These are phyloP conservation scores for Jackrogersella multiformis DNA, from an alignment of 495 filamentous ascomycete genomes.

Conservation along the genomic window DNA sequence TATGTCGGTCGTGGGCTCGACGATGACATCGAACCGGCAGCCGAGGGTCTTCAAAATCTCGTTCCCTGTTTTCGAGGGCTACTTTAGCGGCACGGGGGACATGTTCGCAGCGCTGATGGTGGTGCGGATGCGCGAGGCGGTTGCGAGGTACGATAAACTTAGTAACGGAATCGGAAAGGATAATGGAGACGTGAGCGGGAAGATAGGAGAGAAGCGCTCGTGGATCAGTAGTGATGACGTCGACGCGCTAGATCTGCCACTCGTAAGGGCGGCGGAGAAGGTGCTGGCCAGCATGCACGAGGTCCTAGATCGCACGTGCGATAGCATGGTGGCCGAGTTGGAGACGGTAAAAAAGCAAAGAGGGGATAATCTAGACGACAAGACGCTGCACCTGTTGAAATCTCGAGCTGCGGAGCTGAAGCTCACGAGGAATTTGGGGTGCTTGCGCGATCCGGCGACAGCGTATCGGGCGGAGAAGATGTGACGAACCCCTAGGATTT, in stretches of 20 bases:
- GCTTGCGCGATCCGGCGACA: constrained; percentile 69
- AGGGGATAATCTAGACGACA: constrained; percentile 60
- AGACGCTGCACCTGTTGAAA: constrained; percentile 69
- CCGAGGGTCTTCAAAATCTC: constrained; percentile 84
- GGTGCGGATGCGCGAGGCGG: constrained; percentile 87
- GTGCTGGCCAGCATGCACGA: constrained; percentile 94
- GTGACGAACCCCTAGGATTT: constrained; percentile 21
- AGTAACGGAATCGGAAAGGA: not conserved
- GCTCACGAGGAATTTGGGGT: constrained; percentile 74
- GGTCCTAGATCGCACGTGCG: constrained; percentile 79
- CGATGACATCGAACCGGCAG: constrained; percentile 66
- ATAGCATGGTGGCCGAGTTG: constrained; percentile 60
- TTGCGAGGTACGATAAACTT: constrained; percentile 41
- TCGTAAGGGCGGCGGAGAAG: constrained; percentile 83
- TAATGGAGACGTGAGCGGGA: constrained; percentile 44
- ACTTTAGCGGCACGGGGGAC: constrained; percentile 95
- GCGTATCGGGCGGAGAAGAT: constrained; percentile 66
- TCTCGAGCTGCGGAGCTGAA: constrained; percentile 84
- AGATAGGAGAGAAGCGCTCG: constrained; percentile 60
- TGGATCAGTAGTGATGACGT: constrained; percentile 79
- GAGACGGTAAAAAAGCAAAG: constrained; percentile 31
- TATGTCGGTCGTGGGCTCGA: constrained; percentile 82
- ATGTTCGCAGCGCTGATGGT: constrained; percentile 96
- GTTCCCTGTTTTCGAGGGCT: constrained; percentile 86
- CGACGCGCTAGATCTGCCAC: constrained; percentile 72